These are phyloP conservation scores for Medicago lupulina DNA, from an alignment of 306 rosid species.

Conservation along the genomic window DNA sequence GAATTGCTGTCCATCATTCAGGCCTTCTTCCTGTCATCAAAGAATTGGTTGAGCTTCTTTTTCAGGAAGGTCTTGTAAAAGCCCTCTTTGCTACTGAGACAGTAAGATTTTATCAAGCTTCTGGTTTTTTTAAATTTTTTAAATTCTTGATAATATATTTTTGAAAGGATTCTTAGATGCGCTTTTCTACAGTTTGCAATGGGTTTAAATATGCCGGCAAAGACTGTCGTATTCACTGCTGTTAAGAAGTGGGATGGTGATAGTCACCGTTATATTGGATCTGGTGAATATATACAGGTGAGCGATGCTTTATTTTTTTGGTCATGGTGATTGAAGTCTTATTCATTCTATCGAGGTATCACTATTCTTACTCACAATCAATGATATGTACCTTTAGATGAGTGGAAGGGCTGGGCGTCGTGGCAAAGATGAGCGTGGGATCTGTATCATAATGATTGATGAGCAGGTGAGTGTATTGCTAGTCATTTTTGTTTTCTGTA, in stretches of 20 bases:
- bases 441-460: conserved; percentile 95
- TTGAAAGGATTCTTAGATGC: conserved; percentile 25
- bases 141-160: conserved; percentile 31
- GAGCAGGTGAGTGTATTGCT: conserved; percentile 72
- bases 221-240: conserved; percentile 96
- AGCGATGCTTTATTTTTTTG: conserved; percentile 35
- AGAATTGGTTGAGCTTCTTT: conserved; percentile 95
- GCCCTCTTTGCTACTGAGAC: conserved; percentile 99
- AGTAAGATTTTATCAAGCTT: conserved; percentile 56
- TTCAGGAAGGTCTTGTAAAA: conserved; percentile 98
- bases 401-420: conserved; percentile 99
- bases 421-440: conserved; percentile 97
- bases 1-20: conserved; percentile 98
- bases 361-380: conserved; percentile 3
- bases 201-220: conserved; percentile 99
- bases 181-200: conserved; percentile 83
- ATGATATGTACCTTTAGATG: conserved; percentile 64
- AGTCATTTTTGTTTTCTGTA: conserved; percentile 16
- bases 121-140: conserved; percentile 21
- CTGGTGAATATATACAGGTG: conserved; percentile 99
- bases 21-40: conserved; percentile 98
- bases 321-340: conserved; percentile 48
- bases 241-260: conserved; percentile 99
- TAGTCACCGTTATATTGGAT: conserved; percentile 93
- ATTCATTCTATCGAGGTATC: conserved; percentile 17